Percentiles rank a stretch among this genome's conserved stretches.
These are phyloP conservation scores for Ustilago esculenta DNA, from an alignment of 1,284 basidiomycete species.

Conservation along the genomic window DNA sequence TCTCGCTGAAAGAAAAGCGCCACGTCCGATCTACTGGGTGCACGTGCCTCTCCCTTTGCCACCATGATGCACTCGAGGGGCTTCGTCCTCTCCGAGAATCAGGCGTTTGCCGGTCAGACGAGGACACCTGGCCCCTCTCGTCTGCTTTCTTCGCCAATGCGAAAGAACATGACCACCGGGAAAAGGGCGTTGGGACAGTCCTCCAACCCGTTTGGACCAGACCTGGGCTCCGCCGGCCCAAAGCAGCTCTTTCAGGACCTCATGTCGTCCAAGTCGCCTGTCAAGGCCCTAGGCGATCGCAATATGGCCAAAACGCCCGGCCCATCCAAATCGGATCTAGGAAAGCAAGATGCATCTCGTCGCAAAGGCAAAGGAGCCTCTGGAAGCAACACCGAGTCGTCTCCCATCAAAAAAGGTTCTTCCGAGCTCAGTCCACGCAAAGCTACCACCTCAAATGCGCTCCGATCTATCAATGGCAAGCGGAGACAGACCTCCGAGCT, in stretches of 20 bases:
- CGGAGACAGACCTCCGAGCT: slow-evolving; percentile 22
- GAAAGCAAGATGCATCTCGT: slow-evolving; percentile 15
- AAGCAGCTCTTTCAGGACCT: slow-evolving; percentile 48
- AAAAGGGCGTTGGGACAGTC: slow-evolving; percentile 29
- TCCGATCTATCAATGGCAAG: slow-evolving; percentile 44
- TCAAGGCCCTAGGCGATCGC: slow-evolving; percentile 36
- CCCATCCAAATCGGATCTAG: slow-evolving; percentile 12
- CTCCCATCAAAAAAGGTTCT: slow-evolving; percentile 23
- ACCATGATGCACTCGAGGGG: slow-evolving; percentile 47
- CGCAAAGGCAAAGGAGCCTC: slow-evolving; percentile 21
- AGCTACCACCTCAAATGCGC: slow-evolving; percentile 21
- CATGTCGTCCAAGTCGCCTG: slow-evolving; percentile 28
- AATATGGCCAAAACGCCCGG: slow-evolving; percentile 39
- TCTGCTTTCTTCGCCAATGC: slow-evolving; percentile 27
- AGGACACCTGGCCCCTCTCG: slow-evolving; percentile 43
- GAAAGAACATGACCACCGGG: slow-evolving; percentile 45
- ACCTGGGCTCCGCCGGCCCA: slow-evolving; percentile 10
- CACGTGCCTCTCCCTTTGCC: too few species aligned
- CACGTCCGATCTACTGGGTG: too few species aligned
- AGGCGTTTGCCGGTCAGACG: slow-evolving; percentile 38
- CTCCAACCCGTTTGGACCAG: slow-evolving; percentile 30
- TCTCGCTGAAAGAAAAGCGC: too few species aligned
- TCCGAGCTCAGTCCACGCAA: slow-evolving; percentile 37
- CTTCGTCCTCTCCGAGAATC: slow-evolving; percentile 46
- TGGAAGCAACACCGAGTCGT: slow-evolving; percentile 3